Percentiles rank a stretch among this genome's conserved stretches.
Conservation (phyloP, 2,329 filamentous ascomycete genomes). For the Fusarium euwallaceae region DNA sequence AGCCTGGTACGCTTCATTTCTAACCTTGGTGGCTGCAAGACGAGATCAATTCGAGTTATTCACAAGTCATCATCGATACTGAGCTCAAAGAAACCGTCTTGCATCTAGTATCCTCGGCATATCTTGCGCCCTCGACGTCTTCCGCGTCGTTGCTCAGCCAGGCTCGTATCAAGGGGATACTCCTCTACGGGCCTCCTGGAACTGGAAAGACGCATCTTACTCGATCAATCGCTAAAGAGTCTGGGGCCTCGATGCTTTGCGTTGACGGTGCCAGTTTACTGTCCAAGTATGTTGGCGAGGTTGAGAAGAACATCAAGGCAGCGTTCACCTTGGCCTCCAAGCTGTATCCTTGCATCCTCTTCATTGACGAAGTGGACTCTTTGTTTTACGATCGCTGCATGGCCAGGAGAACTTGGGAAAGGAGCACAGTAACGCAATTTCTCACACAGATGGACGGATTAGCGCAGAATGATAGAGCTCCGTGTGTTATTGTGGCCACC, state of each 20-base stretch:
- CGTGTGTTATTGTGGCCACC: not conserved
- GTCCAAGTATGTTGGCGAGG: not conserved
- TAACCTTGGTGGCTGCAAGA: not conserved
- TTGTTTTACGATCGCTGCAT: not conserved
- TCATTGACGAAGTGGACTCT: not conserved
- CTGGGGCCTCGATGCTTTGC: not conserved
- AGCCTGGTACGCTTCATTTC: not conserved
- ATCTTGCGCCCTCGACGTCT: not conserved
- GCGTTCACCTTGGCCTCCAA: conserved; percentile 2
- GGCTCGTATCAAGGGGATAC: not conserved
- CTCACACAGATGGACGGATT: not conserved
- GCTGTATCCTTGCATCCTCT: not conserved
- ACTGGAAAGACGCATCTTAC: not conserved
- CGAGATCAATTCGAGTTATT: not conserved
- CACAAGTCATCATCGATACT: not conserved
- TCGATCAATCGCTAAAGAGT: not conserved
- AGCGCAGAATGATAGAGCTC: not conserved
- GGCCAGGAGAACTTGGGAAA: not conserved
- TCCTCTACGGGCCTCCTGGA: not conserved
- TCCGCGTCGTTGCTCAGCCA: not conserved
- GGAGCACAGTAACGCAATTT: not conserved
- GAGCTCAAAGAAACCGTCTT: not conserved
- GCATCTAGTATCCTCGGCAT: not conserved
- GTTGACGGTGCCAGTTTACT: not conserved
- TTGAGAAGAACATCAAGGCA: not conserved